These are phyloP conservation scores for Colletotrichum sp. DNA, from an alignment of 2,329 filamentous ascomycete species.

Conservation along the genomic window DNA sequence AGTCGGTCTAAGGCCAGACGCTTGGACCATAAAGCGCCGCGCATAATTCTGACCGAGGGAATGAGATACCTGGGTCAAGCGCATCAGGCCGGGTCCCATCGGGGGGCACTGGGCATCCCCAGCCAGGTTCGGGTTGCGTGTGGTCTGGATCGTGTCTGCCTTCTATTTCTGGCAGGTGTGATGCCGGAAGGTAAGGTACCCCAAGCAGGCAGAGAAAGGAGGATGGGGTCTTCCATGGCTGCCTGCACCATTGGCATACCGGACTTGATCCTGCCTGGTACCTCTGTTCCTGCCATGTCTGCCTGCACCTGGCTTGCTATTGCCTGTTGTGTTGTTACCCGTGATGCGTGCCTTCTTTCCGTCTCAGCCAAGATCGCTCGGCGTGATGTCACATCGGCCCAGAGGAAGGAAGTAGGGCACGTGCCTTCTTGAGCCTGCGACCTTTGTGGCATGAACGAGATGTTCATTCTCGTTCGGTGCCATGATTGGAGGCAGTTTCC, in stretches of 20 bases:
- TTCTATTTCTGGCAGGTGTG: background rate
- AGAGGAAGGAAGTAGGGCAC: background rate
- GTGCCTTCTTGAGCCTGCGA: background rate
- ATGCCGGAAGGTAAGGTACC: background rate
- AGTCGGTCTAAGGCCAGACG: background rate
- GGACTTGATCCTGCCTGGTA: background rate
- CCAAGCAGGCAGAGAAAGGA: background rate
- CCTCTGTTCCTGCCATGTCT: background rate
- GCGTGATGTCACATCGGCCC: background rate
- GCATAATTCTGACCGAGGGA: background rate
- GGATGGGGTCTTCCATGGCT: background rate
- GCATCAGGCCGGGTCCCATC: background rate
- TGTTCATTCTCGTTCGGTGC: background rate
- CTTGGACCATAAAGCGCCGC: background rate
- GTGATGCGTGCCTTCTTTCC: background rate
- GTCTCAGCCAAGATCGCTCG: background rate
- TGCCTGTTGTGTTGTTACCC: background rate
- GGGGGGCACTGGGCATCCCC: background rate
- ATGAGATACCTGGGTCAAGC: background rate
- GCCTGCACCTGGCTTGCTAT: background rate
- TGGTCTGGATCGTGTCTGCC: background rate
- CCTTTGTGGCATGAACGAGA: background rate
- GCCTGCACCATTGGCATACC: background rate
- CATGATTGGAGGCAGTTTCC: background rate
- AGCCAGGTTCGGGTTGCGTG: background rate